A percentile compares a stretch with the other conserved stretches of the same genome.
Evolutionary conservation across 192 early-diverging fungal species (phyloP).

Genomic region (Backusella tarrabulga): DNA sequence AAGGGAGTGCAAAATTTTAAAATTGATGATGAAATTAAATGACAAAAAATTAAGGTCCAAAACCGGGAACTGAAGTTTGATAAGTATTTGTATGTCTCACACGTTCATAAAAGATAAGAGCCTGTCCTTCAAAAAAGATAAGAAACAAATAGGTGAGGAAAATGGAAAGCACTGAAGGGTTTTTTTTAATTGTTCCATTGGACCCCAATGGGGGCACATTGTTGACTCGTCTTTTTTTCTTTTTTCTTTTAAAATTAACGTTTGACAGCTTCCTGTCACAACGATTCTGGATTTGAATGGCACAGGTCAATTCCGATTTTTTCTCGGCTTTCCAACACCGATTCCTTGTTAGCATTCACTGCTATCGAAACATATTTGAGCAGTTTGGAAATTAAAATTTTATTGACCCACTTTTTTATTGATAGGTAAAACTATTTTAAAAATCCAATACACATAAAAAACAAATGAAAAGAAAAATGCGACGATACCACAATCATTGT

Average conservation of each 20-base stretch:
- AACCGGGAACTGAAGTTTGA: not conserved
- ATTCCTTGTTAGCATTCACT: not conserved
- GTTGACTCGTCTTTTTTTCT: not conserved
- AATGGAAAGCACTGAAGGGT: not conserved
- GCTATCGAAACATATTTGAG: not conserved
- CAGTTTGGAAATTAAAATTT: not conserved
- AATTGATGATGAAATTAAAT: not conserved
- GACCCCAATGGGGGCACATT: too few species aligned
- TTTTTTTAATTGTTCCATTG: not conserved
- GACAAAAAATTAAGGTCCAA: not conserved
- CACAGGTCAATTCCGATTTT: not conserved
- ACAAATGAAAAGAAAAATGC: too few species aligned
- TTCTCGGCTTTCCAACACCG: not conserved
- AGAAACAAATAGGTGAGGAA: not conserved
- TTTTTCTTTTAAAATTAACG: not conserved
- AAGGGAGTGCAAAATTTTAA: not conserved
- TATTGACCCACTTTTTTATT: not conserved
- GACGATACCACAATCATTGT: too few species aligned
- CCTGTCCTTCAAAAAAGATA: not conserved
- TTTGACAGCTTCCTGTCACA: not conserved
- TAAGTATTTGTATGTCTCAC: not conserved
- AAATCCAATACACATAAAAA: too few species aligned
- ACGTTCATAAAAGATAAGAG: not conserved
- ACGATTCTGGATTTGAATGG: not conserved
- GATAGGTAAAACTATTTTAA: not conserved